Percentiles rank a stretch among this genome's conserved stretches.
Evolutionary conservation across 257 asterid genomes (phyloP).

Genomic region (Coffea eugenioides): DNA sequence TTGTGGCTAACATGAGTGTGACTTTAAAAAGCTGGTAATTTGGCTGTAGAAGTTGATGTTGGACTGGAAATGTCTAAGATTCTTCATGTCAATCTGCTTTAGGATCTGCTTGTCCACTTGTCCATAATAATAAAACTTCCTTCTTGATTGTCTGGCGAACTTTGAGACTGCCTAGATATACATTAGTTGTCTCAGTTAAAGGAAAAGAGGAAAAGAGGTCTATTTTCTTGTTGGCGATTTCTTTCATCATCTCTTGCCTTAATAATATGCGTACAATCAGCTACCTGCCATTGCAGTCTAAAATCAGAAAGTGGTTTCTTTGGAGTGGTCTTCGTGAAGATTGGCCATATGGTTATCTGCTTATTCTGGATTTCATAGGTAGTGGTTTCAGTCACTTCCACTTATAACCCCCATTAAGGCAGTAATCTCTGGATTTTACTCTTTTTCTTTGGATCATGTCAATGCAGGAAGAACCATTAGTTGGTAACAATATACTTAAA

Average conservation of each 20-base stretch:
- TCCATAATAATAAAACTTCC: not conserved
- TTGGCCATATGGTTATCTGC: not conserved
- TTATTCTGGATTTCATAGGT: not conserved
- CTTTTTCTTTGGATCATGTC: not conserved
- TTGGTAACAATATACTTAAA: not conserved
- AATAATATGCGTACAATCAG: not conserved
- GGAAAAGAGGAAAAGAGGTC: not conserved
- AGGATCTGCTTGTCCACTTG: not conserved
- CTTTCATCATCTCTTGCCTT: not conserved
- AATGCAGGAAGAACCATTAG: not conserved
- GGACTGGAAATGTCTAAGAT: not conserved
- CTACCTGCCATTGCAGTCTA: not conserved
- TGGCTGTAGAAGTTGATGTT: not conserved
- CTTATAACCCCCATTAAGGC: not conserved
- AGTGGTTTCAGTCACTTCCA: not conserved
- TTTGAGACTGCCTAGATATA: not conserved
- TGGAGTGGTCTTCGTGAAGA: not conserved
- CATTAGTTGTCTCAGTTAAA: not conserved
- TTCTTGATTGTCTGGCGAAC: not conserved
- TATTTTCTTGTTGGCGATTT: not conserved
- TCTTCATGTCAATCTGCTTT: not conserved
- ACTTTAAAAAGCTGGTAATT: not conserved
- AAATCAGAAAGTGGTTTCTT: not conserved
- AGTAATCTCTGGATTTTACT: not conserved
- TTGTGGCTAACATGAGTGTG: not conserved